Percentiles rank a stretch among this genome's conserved stretches.
phyloP scores from a whole-genome alignment of 352 stramenopile species.

The Phytophthora litchii region DNA sequence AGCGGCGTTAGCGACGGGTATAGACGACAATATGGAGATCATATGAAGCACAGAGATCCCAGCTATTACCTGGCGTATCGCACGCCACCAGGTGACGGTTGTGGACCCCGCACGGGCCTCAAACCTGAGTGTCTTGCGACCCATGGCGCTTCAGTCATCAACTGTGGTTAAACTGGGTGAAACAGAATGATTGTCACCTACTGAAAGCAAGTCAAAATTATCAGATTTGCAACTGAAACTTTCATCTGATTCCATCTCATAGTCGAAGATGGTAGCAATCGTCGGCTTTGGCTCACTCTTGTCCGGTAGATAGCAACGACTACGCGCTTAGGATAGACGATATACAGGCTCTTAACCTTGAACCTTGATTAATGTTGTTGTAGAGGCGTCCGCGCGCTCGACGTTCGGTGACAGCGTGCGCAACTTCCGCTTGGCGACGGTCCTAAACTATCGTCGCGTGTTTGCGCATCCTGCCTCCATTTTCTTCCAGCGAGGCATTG shows the following conservation, averaged over 20 bases:
- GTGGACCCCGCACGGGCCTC: constrained; percentile 1
- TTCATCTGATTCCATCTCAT: constrained; percentile 18
- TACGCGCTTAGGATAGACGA: not conserved
- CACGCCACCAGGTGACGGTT: constrained; percentile 1
- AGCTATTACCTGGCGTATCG: constrained; percentile 7
- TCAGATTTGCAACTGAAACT: constrained; percentile 8
- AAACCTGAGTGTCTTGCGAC: constrained; percentile 16
- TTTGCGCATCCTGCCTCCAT: constrained; percentile 93
- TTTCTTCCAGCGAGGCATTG: constrained; percentile 93
- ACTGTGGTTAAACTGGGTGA: constrained; percentile 11
- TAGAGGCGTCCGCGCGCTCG: constrained; percentile 78
- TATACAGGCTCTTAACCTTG: not conserved
- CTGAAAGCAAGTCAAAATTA: constrained; percentile 17
- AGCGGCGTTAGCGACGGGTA: constrained; percentile 4
- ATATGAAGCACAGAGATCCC: constrained; percentile 11
- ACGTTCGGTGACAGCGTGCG: constrained; percentile 88
- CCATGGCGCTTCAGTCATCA: constrained; percentile 27
- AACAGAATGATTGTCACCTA: constrained; percentile 26
- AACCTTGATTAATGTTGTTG: not conserved
- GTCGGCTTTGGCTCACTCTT: constrained; percentile 93
- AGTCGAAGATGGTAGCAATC: constrained; percentile 64
- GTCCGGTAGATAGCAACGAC: constrained; percentile 44
- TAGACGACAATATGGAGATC: constrained; percentile 1
- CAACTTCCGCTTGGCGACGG: constrained; percentile 89
- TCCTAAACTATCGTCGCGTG: constrained; percentile 88